Evolutionary conservation across 1,284 basidiomycete genomes (phyloP), one percentile per base, ranked within the genome.

Genomic region (Moesziomyces sp.): DNA sequence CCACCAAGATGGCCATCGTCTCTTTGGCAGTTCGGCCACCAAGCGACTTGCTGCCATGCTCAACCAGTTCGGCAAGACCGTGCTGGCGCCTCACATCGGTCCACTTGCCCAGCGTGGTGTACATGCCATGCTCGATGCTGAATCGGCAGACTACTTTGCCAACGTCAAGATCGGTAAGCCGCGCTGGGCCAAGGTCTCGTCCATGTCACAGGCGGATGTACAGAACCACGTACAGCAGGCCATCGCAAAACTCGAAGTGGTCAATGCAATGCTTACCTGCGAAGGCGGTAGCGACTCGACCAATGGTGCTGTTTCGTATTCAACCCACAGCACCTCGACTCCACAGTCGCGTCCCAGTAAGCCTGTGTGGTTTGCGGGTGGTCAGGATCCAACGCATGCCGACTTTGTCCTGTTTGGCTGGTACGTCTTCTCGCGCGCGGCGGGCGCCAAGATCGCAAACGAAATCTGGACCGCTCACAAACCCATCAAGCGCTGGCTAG

Each of bases 371-470:
- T 51, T 79, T 26, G 76, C 70, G 4, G 74, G 72, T 10, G 70
- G 74, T 7, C 58, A 68, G 10, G 35, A 74, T 14, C 78, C 78
- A 14, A 78, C 69, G 21, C 78, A 79, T 58, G 76, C 78, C 24
- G 78, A 79, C 52, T 75, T 75, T 58, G 60, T 66, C 40, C 60
- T 79, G 35, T 78, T 72, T 26, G 77, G 78, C 4, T 79, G 62
- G 59, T 76, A 78, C 53, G 73, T 69, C 16, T 76, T 74, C 44
- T 58, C 63, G 3, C 47, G 76, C 3, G 60, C 58, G 4, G 69
- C 76, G 14, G 76, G 76, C 3, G 45, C 57, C 14, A 56, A 44
- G 46, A 28, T 52, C n/a, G 52, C 66, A 0, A 62, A 47, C 19
- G 70, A 76, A 55, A 72, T 79, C 35, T 79, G 78, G 78, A 24